A percentile compares a stretch with the other conserved stretches of the same genome.
phyloP scores from a whole-genome alignment of 2,329 filamentous ascomycete species.

The Xylogone sp. region DNA sequence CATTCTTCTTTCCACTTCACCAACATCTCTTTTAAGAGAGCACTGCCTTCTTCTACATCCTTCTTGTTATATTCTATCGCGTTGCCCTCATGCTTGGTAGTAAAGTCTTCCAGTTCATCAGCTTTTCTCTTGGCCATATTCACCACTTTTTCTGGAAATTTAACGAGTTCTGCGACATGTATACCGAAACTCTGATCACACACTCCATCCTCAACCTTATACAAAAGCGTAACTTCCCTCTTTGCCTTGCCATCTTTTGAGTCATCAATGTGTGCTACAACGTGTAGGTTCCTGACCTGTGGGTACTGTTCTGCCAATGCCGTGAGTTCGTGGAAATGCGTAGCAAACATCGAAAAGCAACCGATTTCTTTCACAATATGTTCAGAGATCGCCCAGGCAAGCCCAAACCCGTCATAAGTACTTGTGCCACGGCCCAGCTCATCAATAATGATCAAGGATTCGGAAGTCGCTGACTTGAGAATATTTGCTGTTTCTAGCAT shows the following conservation, averaged over 20 bases:
- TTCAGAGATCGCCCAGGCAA: conserved; percentile 99
- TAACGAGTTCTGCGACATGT: conserved; percentile 93
- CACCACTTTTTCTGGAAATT: conserved; percentile 95
- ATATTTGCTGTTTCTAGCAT: conserved; percentile 99
- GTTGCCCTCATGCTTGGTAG: conserved; percentile 65
- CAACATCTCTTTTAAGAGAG: conserved; percentile 78
- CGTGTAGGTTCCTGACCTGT: conserved; percentile 89
- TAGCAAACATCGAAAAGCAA: conserved; percentile 92
- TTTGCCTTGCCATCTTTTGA: conserved; percentile 34
- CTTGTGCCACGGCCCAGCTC: conserved; percentile 95
- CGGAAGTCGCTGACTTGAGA: conserved; percentile 89
- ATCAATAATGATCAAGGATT: conserved; percentile 97
- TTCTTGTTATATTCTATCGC: conserved; percentile 67
- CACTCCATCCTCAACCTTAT: conserved; percentile 93
- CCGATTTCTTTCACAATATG: conserved; percentile 95
- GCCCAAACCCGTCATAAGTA: conserved; percentile 95
- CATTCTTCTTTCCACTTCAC: conserved; percentile 81
- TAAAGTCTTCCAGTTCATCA: conserved; percentile 96
- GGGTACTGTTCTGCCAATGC: conserved; percentile 82
- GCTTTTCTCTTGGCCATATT: conserved; percentile 99
- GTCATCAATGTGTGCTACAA: conserved; percentile 82
- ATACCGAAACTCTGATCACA: conserved; percentile 98
- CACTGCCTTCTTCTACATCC: conserved; percentile 86
- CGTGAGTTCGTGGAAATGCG: conserved; percentile 97
- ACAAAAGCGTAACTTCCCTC: conserved; percentile 88